Base-by-base conservation (phyloP, 2,329 filamentous ascomycete species). In the Monosporascus sp. region DNA sequence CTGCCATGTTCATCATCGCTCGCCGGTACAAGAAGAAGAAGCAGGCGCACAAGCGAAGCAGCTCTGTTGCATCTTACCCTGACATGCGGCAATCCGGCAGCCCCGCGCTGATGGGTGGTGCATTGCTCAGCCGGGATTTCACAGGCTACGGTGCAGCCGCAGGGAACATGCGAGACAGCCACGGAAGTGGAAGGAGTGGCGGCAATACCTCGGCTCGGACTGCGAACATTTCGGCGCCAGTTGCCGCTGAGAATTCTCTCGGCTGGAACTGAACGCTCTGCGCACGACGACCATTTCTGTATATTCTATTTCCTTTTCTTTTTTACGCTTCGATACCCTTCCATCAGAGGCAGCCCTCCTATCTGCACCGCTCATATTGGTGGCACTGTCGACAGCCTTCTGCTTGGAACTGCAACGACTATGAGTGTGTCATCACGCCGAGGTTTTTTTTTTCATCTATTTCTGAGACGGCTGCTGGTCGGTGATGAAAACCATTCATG, bases 1-100 rank as follows among this genome's bases (percentile, higher is more conserved):
- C 88, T 14, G 91, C 90, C 69, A 96, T 97, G 92, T 93, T 96
- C 75, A 85, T 94, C 65, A 84, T 96, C 60, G 92, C 92, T 48
- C 86, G 91, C 56, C 83, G 92, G 55, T 96, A 96, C 80, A 90
- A 92, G 79, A 86, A 88, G 75, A 90, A 88, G 80, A 87, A 84
- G 72, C 82, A 88, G 68, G 76, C 83, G 49, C 89, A 95, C 73
- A 82, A 85, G 65, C 88, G 90, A 54, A 79, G 86, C 50, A 90
- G 84, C 78, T 95, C 90, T 46, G 74, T 93, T 56, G 79, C 78
- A 48, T 79, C 76, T 59, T 73, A 74, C 1, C 77, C 78, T 2
- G 77, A 81, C 55, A 82, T 83, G 80, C 74, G 73, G 38, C 79
- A 81, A 64, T 67, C 58, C 2, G 77, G 76, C 50, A 83, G 80